Conservation (phyloP, 306 rosid species). For the Nissolia schottii region DNA sequence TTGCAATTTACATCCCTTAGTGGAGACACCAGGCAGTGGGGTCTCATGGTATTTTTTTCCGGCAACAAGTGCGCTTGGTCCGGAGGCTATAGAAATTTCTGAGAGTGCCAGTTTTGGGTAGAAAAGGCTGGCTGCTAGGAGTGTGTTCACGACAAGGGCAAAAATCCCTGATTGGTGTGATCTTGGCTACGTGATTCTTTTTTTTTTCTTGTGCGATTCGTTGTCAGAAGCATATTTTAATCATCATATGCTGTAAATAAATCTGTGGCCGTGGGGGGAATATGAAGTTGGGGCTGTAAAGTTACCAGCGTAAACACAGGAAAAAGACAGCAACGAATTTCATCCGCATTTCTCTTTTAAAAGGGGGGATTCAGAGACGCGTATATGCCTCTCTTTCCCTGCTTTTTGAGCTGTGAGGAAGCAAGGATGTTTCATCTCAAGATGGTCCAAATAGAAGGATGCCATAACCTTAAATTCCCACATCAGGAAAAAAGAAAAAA, state of each 20-base stretch:
- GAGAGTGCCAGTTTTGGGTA: too few relatives aligned
- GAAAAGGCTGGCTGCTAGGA: too few relatives aligned
- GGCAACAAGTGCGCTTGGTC: too few relatives aligned
- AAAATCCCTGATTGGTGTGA: too few relatives aligned
- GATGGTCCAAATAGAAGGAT: constrained; percentile 2
- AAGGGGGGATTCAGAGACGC: not conserved
- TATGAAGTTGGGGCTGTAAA: constrained; percentile 56
- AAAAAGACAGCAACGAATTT: constrained; percentile 24
- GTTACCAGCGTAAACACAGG: constrained; percentile 32
- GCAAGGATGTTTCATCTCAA: constrained; percentile 6
- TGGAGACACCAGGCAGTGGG: too few relatives aligned
- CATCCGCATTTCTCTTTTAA: constrained; percentile 18
- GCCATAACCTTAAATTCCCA: constrained; percentile 50
- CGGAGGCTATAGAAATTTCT: too few relatives aligned
- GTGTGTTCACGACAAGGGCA: too few relatives aligned
- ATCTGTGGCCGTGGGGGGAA: constrained; percentile 25
- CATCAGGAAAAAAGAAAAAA: too few relatives aligned
- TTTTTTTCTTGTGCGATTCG: too few relatives aligned
- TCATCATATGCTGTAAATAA: not conserved
- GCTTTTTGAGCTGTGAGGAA: not conserved
- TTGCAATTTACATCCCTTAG: too few relatives aligned
- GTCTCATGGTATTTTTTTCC: too few relatives aligned
- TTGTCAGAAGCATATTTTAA: constrained; percentile 13
- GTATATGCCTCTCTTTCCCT: constrained; percentile 21
- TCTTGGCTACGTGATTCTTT: too few relatives aligned